phyloP scores from a whole-genome alignment of 2,329 filamentous ascomycete species.

The Calonectria fujianensis region DNA sequence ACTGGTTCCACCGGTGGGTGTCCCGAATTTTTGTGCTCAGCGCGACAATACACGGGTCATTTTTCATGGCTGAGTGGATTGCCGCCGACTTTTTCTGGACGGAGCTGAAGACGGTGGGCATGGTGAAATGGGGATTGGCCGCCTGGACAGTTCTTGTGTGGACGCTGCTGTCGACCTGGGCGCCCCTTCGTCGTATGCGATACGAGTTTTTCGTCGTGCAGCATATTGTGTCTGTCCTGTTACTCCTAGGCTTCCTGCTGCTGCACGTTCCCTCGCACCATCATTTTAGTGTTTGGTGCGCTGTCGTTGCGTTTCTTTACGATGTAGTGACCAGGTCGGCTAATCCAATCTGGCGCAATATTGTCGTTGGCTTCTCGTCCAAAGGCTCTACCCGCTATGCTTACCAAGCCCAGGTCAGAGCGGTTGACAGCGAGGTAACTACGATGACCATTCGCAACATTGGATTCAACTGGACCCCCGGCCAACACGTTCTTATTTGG shows the following conservation, averaged over 20 bases:
- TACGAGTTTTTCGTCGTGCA: slow-evolving; percentile 57
- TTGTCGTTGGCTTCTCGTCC: slow-evolving; percentile 45
- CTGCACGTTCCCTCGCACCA: slow-evolving; percentile 54
- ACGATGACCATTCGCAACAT: slow-evolving; percentile 48
- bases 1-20: slow-evolving; percentile 54
- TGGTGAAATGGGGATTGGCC: slow-evolving; percentile 53
- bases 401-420: slow-evolving; percentile 44
- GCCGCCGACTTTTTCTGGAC: slow-evolving; percentile 53
- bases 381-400: slow-evolving; percentile 44
- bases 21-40: slow-evolving; percentile 51
- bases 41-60: slow-evolving; percentile 52
- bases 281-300: slow-evolving; percentile 55
- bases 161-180: slow-evolving; percentile 50
- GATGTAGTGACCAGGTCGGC: slow-evolving; percentile 53
- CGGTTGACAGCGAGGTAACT: slow-evolving; percentile 50
- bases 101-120: slow-evolving; percentile 51
- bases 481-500: slow-evolving; percentile 55
- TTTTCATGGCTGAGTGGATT: slow-evolving; percentile 52
- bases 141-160: slow-evolving; percentile 54
- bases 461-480: slow-evolving; percentile 50
- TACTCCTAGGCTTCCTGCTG: slow-evolving; percentile 49
- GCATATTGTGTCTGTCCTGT: slow-evolving; percentile 51
- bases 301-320: slow-evolving; percentile 51
- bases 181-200: slow-evolving; percentile 52
- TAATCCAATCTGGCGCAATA: slow-evolving; percentile 53